Base-by-base conservation (phyloP, 2,329 filamentous ascomycete genomes). In the Dactylonectria estremocensis region DNA sequence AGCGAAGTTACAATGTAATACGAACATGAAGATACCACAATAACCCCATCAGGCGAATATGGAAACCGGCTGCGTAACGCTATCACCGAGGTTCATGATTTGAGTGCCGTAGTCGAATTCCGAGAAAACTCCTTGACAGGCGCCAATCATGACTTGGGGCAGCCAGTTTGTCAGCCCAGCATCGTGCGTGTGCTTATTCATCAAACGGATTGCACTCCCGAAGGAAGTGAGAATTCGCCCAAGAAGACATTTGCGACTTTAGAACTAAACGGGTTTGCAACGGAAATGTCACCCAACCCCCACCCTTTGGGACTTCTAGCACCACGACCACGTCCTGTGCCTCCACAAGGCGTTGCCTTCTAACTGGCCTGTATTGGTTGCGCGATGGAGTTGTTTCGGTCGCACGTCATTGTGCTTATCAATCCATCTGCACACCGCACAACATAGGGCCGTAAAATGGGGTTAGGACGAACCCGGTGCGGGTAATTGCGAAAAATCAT, bases 381-480 rank as follows among this genome's bases (percentile, higher is more conserved):
- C 22, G 24, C 28, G 20, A 33, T 37, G 43, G n/a, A 22, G 50
- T 14, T 31, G 9, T 14, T 50, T 63, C 18, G 46, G 43, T 56
- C 60, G 60, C 60, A 63, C 60, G 60, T 57, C 60, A 63, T 63
- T 57, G 37, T 63, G 60, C 60, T 63, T 63, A 63, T 63, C 45
- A 63, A 63, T 63, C 53, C 60, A 50, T 10, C 45, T 35, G 43
- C 31, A 50, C 33, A 24, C 52, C 33, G 33, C 52, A 22, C 10
- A 37, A n/a, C 31, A 52, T 14, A 18, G 10, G 9, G 22, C 49
- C 49, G n/a, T n/a, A 48, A 18, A 56, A 50, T 45, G 52, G 52
- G 53, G 52, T 63, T 63, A 63, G 52, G 11, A 48, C n/a, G 31
- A 9, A 33, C 31, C n/a, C 18, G 46, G 8, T 20, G 18, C 18